Conservation (phyloP, 73 alveolate genomes). For the Paramecium biaurelia region DNA sequence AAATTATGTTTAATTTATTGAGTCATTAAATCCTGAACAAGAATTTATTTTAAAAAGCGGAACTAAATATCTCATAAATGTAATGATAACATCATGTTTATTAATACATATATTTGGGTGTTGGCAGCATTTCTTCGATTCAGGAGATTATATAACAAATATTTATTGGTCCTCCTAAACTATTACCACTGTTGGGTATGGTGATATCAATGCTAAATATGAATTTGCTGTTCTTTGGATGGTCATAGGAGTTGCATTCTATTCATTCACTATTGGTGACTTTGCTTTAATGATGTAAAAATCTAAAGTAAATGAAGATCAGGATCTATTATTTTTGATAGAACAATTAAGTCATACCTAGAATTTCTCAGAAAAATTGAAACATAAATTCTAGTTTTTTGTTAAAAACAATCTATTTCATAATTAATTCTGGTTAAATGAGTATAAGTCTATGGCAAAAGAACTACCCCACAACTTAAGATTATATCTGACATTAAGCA, state of each 20-base stretch:
- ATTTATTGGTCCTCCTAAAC: constrained; percentile 21
- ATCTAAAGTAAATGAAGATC: not conserved
- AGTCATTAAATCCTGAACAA: not conserved
- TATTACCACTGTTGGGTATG: constrained; percentile 1
- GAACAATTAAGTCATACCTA: not conserved
- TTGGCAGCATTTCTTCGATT: not conserved
- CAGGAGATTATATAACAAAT: not conserved
- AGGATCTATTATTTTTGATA: not conserved
- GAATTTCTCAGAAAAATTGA: not conserved
- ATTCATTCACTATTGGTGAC: constrained; percentile 2
- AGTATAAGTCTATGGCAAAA: not conserved
- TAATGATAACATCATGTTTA: not conserved
- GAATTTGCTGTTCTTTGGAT: constrained; percentile 4
- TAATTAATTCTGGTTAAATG: not conserved
- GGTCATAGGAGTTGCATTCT: not conserved
- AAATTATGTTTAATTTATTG: not conserved
- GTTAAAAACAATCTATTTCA: not conserved
- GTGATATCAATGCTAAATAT: not conserved
- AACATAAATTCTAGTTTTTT: not conserved
- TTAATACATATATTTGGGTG: constrained; percentile 39
- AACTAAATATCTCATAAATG: not conserved
- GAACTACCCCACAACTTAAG: not conserved
- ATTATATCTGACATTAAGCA: not conserved
- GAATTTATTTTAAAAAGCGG: not conserved
- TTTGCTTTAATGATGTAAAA: not conserved